Evolutionary conservation across 257 asterid genomes (phyloP).

Genomic region (Solanum medicagineum): DNA sequence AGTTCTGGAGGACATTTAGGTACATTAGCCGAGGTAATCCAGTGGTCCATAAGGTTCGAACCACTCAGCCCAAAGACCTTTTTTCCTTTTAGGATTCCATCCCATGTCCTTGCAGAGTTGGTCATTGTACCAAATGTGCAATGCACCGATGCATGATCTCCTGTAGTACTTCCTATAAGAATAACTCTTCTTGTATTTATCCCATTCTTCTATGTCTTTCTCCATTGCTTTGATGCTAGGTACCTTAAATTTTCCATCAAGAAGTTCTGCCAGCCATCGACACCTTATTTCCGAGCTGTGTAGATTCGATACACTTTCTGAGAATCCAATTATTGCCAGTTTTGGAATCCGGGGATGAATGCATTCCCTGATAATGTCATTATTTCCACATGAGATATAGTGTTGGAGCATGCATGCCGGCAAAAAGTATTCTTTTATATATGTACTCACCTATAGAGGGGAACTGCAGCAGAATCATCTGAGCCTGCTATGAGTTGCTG

Average conservation of each 20-base stretch:
- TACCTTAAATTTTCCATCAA: constrained; percentile 28
- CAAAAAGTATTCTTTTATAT: background rate
- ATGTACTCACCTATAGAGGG: constrained; percentile 28
- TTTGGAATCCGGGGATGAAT: constrained; percentile 40
- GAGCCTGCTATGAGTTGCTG: constrained; percentile 12
- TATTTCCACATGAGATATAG: background rate
- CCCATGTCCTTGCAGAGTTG: constrained; percentile 50
- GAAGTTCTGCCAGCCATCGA: constrained; percentile 33
- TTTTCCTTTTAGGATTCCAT: constrained; percentile 29
- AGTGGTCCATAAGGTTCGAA: constrained; percentile 39
- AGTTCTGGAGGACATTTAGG: background rate
- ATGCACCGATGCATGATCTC: constrained; percentile 23
- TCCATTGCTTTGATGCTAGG: constrained; percentile 44
- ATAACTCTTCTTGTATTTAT: constrained; percentile 23
- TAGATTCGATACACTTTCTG: constrained; percentile 32
- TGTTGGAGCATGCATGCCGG: background rate
- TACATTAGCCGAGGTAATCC: constrained; percentile 15
- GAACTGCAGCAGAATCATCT: constrained; percentile 6
- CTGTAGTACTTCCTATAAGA: constrained; percentile 14
- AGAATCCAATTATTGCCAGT: constrained; percentile 36
- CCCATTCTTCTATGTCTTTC: constrained; percentile 24
- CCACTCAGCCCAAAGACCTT: constrained; percentile 23
- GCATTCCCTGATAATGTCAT: constrained; percentile 21
- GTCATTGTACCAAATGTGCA: constrained; percentile 42
- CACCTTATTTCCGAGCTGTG: constrained; percentile 35